phyloP scores from a whole-genome alignment of 495 filamentous ascomycete genomes.

The Oleoguttula mirabilis region DNA sequence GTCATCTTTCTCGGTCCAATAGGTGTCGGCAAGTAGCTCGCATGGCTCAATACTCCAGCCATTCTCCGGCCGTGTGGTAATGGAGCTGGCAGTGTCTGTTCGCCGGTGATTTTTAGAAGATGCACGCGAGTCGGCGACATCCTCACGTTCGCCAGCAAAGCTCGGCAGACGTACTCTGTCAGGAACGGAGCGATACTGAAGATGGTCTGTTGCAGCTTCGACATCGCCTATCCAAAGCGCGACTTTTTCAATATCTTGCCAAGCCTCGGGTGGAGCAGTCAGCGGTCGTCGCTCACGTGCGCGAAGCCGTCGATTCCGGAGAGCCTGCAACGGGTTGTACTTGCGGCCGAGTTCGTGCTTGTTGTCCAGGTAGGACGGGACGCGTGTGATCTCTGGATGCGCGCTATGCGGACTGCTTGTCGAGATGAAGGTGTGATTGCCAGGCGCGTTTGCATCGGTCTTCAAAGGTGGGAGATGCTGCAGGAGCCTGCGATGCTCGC shows the following conservation, averaged over 20 bases:
- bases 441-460: conserved; percentile 30
- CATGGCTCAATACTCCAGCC: conserved; percentile 70
- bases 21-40: conserved; percentile 71
- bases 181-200: conserved; percentile 32
- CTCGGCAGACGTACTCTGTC: conserved; percentile 41
- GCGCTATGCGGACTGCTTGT: conserved; percentile 24
- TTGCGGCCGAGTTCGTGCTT: conserved; percentile 39
- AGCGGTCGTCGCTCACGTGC: conserved; percentile 58
- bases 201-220: conserved; percentile 35
- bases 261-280: conserved; percentile 60
- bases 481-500: conserved; percentile 67
- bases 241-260: conserved; percentile 57
- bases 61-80: conserved; percentile 18
- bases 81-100: conserved; percentile 11
- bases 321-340: conserved; percentile 81
- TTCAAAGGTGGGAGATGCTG: conserved; percentile 61
- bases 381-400: conserved; percentile 21
- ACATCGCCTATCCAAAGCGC: conserved; percentile 64
- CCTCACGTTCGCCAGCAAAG: conserved; percentile 35
- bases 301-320: conserved; percentile 72
- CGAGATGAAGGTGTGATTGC: conserved; percentile 23
- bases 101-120: conserved; percentile 12
- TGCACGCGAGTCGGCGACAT: conserved; percentile 5
- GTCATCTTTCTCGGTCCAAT: conserved; percentile 67
- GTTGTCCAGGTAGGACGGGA: conserved; percentile 18